Percentiles rank a stretch among this genome's conserved stretches.
These are phyloP conservation scores for Pulicaria dysenterica DNA, from an alignment of 129 eudicot genomes.

Conservation along the genomic window DNA sequence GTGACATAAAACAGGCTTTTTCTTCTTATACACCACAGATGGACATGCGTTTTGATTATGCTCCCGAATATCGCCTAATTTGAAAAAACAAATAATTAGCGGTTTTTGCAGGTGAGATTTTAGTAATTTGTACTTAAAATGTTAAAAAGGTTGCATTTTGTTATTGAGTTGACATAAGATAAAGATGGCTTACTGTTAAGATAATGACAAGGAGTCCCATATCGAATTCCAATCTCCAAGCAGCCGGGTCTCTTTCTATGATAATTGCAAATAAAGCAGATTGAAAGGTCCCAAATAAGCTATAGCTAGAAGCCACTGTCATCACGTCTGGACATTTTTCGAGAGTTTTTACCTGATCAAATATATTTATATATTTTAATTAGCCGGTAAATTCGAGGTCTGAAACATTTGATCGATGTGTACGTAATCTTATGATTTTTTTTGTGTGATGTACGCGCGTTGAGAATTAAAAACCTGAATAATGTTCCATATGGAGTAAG, in stretches of 20 bases:
- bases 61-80: slow-evolving; percentile 71
- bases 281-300: slow-evolving; percentile 67
- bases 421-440: no score
- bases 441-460: not conserved
- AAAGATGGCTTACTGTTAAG: slow-evolving; percentile 52
- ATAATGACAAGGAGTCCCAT: slow-evolving; percentile 67
- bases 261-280: slow-evolving; percentile 50
- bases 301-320: slow-evolving; percentile 63
- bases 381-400: no score
- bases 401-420: no score
- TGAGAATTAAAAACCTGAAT: slow-evolving; percentile 53
- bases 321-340: slow-evolving; percentile 61
- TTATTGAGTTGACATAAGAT: not conserved
- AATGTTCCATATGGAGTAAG: slow-evolving; percentile 64
- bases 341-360: slow-evolving; percentile 52
- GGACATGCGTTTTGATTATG: slow-evolving; percentile 53
- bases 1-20: slow-evolving; percentile 70
- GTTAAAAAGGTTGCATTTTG: not conserved
- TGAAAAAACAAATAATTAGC: not conserved
- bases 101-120: not conserved
- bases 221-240: slow-evolving; percentile 67
- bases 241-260: slow-evolving; percentile 57
- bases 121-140: not conserved
- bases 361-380: not conserved
- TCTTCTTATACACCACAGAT: slow-evolving; percentile 62